Evolutionary conservation across 2,329 filamentous ascomycete genomes (phyloP).

Genomic region (Fusarium brachygibbosum): DNA sequence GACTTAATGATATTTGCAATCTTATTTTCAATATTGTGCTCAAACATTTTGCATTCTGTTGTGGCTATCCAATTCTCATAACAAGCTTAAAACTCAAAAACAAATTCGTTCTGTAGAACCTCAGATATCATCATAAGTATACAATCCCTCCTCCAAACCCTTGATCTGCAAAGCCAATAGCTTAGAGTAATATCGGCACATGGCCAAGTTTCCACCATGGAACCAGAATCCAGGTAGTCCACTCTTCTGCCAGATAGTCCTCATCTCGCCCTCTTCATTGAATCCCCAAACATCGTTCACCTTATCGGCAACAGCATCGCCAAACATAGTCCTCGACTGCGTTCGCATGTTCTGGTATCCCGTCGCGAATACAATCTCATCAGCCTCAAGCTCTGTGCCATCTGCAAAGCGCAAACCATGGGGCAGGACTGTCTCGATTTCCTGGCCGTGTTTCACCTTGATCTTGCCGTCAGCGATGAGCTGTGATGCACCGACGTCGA

Average conservation of each 20-base stretch:
- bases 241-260: conserved; percentile 69
- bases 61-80: neutral
- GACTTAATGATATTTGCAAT: neutral
- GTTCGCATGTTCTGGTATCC: conserved; percentile 78
- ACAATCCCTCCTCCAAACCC: conserved; percentile 57
- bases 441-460: conserved; percentile 70
- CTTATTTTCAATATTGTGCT: too few species aligned
- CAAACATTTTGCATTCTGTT: neutral
- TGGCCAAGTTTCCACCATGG: conserved; percentile 73
- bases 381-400: conserved; percentile 68
- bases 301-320: conserved; percentile 69
- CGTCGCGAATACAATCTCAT: conserved; percentile 74
- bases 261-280: conserved; percentile 68
- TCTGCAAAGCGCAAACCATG: conserved; percentile 64
- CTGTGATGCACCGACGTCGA: conserved; percentile 74
- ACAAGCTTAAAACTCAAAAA: neutral
- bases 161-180: conserved; percentile 67
- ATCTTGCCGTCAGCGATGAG: conserved; percentile 75
- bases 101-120: neutral
- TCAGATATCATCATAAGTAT: conserved; percentile 51
- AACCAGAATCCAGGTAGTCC: conserved; percentile 76
- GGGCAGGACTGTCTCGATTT: conserved; percentile 65
- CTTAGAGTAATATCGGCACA: conserved; percentile 72
- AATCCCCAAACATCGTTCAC: conserved; percentile 74
- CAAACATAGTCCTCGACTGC: conserved; percentile 71